phyloP scores from a whole-genome alignment of 2,329 filamentous ascomycete genomes.

The Curvularia verruculosa region DNA sequence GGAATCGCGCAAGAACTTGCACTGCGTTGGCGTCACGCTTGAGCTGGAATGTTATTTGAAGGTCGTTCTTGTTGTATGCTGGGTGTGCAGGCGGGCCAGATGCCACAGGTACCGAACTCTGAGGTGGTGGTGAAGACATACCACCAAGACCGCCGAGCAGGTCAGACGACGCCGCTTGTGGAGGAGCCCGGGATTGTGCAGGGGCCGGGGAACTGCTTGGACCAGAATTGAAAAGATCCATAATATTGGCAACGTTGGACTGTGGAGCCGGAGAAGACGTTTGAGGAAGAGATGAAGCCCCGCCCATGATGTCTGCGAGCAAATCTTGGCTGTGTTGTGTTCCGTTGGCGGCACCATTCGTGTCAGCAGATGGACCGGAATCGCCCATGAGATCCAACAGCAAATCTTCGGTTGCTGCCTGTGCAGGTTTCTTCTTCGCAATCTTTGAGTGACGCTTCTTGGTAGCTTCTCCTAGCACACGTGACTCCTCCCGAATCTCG shows the following conservation, averaged over 20 bases:
- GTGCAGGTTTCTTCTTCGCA: constrained; percentile 72
- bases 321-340: constrained; percentile 76
- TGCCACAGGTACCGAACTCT: constrained; percentile 48
- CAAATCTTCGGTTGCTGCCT: constrained; percentile 89
- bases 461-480: constrained; percentile 82
- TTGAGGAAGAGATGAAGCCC: constrained; percentile 56
- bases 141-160: constrained; percentile 53
- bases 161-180: constrained; percentile 48
- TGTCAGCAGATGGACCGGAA: constrained; percentile 61
- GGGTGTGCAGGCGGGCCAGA: constrained; percentile 62
- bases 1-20: constrained; percentile 83
- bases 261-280: constrained; percentile 44
- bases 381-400: constrained; percentile 92
- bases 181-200: constrained; percentile 48
- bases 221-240: constrained; percentile 79
- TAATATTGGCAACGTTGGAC: constrained; percentile 67
- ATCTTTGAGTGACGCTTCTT: constrained; percentile 59
- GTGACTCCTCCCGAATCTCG: constrained; percentile 93
- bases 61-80: constrained; percentile 85
- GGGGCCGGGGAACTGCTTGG: constrained; percentile 50
- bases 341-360: constrained; percentile 61
- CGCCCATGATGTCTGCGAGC: constrained; percentile 86
- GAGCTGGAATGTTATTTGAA: constrained; percentile 80
- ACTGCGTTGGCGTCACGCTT: constrained; percentile 82
- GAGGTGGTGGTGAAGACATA: constrained; percentile 56